Conservation (phyloP, 306 rosid species). For the Begonia masoniana region DNA sequence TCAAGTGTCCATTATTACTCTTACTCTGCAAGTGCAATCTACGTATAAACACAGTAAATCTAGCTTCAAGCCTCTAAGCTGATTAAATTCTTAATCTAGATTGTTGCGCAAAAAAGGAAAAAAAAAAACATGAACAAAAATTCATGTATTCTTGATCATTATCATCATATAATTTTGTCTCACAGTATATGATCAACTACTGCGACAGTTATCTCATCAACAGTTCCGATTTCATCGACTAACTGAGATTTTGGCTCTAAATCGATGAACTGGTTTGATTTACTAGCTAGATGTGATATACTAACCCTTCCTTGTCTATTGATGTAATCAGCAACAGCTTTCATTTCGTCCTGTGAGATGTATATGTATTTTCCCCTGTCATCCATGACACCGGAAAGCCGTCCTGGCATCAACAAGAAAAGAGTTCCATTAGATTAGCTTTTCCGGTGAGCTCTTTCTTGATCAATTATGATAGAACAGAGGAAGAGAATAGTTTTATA, state of each 20-base stretch:
- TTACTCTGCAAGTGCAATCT: no score
- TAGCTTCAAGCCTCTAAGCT: no score
- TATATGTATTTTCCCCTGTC: slow-evolving; percentile 91
- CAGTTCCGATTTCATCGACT: slow-evolving; percentile 35
- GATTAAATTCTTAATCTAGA: no score
- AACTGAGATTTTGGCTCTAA: slow-evolving; percentile 72
- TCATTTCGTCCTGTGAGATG: slow-evolving; percentile 90
- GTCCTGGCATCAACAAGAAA: slow-evolving; percentile 31
- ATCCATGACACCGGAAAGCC: slow-evolving; percentile 96
- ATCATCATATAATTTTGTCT: no score
- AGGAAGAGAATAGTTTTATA: no score
- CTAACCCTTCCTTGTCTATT: slow-evolving; percentile 87
- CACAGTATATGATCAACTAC: slow-evolving; percentile 8
- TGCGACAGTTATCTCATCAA: slow-evolving; percentile 52
- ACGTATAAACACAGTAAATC: no score
- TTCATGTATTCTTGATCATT: no score
- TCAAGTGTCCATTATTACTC: no score
- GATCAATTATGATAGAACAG: no score
- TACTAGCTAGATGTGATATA: slow-evolving; percentile 88
- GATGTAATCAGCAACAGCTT: slow-evolving; percentile 86
- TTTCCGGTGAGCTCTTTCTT: no score
- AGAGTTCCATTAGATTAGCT: not conserved
- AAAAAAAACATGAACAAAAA: no score
- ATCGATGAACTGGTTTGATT: slow-evolving; percentile 97
- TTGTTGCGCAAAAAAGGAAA: no score